These are phyloP conservation scores for Pseudozyma hubeiensis DNA, from an alignment of 1,284 basidiomycete species.

Conservation along the genomic window DNA sequence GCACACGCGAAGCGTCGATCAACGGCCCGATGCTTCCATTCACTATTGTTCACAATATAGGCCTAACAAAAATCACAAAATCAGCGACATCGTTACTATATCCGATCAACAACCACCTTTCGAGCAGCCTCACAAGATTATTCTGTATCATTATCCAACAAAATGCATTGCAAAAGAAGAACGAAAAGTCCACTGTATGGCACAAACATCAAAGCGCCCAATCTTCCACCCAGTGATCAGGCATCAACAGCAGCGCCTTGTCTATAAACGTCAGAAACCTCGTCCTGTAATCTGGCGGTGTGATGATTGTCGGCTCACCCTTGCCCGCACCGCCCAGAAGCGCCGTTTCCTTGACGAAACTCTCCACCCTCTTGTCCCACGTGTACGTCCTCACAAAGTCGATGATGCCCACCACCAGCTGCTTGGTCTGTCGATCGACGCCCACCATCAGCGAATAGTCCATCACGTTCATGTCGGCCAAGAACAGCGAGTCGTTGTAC, in stretches of 20 bases:
- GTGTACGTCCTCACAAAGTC: constrained; percentile 94
- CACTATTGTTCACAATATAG: background rate
- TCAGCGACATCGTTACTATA: background rate
- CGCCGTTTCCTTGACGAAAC: constrained; percentile 93
- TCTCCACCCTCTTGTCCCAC: constrained; percentile 98
- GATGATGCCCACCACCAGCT: constrained; percentile 89
- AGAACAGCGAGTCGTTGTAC: constrained; percentile 86
- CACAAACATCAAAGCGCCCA: constrained; percentile 39
- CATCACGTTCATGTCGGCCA: constrained; percentile 93
- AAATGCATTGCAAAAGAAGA: background rate
- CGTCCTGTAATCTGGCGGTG: constrained; percentile 65
- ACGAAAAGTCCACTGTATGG: background rate
- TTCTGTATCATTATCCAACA: background rate
- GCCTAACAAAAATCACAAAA: background rate
- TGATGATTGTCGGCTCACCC: constrained; percentile 66
- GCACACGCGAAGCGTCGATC: constrained; percentile 9
- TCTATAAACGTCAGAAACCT: constrained; percentile 67
- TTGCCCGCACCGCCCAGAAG: constrained; percentile 78
- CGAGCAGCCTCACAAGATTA: too few species aligned
- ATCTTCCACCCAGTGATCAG: constrained; percentile 61
- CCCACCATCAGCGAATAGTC: constrained; percentile 98
- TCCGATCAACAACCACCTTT: too few species aligned
- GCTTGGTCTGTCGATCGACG: constrained; percentile 71
- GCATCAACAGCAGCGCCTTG: constrained; percentile 56
- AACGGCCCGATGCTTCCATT: background rate